Conservation (phyloP, 2,329 filamentous ascomycete genomes). For the Aspergillus sp. region DNA sequence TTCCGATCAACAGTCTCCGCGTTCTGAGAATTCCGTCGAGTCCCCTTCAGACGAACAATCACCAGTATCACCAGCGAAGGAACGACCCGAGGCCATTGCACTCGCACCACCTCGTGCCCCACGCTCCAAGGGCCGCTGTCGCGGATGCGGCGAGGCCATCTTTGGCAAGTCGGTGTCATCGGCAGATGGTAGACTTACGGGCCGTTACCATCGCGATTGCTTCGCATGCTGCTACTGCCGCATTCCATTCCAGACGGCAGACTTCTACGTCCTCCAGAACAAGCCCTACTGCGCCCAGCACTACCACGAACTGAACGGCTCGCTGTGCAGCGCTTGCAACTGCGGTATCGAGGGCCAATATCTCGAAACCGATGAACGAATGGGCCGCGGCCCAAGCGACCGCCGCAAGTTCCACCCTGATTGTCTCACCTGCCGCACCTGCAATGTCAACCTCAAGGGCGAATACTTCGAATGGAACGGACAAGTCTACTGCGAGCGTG, state of each 20-base stretch:
- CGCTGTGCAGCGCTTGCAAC: constrained; percentile 72
- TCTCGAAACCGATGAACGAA: constrained; percentile 63
- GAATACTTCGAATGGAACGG: constrained; percentile 90
- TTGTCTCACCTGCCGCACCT: constrained; percentile 76
- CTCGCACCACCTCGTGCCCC: constrained; percentile 37
- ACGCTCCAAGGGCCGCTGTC: constrained; percentile 65
- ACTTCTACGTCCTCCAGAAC: constrained; percentile 88
- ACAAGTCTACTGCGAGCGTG: constrained; percentile 74
- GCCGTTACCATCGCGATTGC: constrained; percentile 89
- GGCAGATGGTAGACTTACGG: constrained; percentile 82
- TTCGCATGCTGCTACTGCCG: constrained; percentile 85
- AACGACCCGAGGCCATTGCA: constrained; percentile 23
- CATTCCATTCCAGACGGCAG: constrained; percentile 73
- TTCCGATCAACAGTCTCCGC: constrained; percentile 1
- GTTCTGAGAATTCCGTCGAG: background rate
- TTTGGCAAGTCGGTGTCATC: constrained; percentile 89
- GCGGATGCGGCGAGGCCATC: constrained; percentile 71
- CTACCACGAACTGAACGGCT: constrained; percentile 87
- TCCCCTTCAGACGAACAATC: constrained; percentile 1
- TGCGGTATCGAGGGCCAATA: constrained; percentile 90
- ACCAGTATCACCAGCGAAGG: constrained; percentile 10
- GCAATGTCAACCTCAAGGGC: constrained; percentile 63
- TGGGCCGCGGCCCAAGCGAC: constrained; percentile 24
- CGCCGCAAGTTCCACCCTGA: constrained; percentile 74
- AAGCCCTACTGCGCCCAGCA: constrained; percentile 84